These are phyloP conservation scores for Colletotrichum neosansevieriae DNA, from an alignment of 2,329 filamentous ascomycete genomes.

Conservation along the genomic window DNA sequence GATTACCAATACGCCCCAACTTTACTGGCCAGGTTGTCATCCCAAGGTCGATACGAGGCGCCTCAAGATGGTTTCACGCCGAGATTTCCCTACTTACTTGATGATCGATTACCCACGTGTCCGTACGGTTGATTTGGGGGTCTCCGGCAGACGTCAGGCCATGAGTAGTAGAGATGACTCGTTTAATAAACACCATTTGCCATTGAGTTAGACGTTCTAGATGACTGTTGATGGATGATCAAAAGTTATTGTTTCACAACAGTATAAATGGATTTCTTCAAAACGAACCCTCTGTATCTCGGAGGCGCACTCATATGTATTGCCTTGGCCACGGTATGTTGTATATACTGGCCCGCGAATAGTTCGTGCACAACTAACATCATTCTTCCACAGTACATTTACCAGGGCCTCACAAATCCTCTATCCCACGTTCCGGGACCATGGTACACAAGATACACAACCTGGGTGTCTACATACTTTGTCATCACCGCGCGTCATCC, in stretches of 20 bases:
- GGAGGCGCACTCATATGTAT: constrained; percentile 16
- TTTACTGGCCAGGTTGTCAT: constrained; percentile 5
- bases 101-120: not conserved
- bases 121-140: constrained; percentile 12
- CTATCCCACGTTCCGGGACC: constrained; percentile 24
- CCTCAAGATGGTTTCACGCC: constrained; percentile 18
- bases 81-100: not conserved
- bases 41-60: constrained; percentile 8
- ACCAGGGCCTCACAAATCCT: constrained; percentile 26
- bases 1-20: too few species aligned
- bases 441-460: constrained; percentile 33
- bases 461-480: constrained; percentile 12
- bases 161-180: not conserved
- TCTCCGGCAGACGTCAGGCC: not conserved
- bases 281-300: constrained; percentile 15
- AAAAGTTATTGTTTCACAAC: not conserved
- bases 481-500: constrained; percentile 15
- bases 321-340: constrained; percentile 13
- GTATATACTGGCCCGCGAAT: not conserved
- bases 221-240: not conserved
- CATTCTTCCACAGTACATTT: not conserved
- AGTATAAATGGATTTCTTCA: constrained; percentile 19
- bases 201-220: not conserved
- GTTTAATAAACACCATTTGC: not conserved
- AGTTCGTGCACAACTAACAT: not conserved